Base-by-base conservation (phyloP, 306 rosid genomes). In the Vigna hirtella region DNA sequence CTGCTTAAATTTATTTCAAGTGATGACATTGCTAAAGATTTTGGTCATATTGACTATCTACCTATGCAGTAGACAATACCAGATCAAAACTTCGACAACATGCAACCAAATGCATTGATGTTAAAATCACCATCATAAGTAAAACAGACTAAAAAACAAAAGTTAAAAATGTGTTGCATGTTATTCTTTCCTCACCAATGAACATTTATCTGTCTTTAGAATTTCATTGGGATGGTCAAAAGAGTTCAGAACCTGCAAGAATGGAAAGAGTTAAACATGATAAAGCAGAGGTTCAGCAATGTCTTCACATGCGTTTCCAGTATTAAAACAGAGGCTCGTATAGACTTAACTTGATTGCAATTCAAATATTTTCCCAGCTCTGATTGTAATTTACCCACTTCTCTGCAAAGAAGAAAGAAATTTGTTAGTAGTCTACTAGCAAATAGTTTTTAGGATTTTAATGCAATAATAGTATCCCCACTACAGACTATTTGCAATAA, bases 301-400 rank as follows among this genome's bases (percentile, higher is more conserved):
- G 45, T 70, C 42, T 66, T 82, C 66, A 62, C 66, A 50, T 7
- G 72, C 69, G 16, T 65, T 64, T 28, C 30, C 17, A 50, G 53
- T 77, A 81, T 78, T 30, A 30, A 4, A 30, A 30, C 5, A 30
- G 34, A 30, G 80, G 43, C 94, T 86, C 89, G 85, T 92, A 80
- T 81, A 48, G 90, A 83, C 48, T 76, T 36, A 63, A 81, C 77
- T 81, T 85, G 86, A 80, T 85, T 88, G 77, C 72, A 69, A 79
- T 80, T 87, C 72, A 86, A 74, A 85, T 83, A 75, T 75, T 81
- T 90, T 79, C 50, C 79, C 42, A 90, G 82, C 73, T 89, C 86
- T 43, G 82, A 58, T 70, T 76, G 91, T 65, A 89, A 69, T 76
- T 77, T 86, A 71, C 84, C 90, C 51, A 88, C 90, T 63, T 87